phyloP scores from a whole-genome alignment of 805 yeast genomes.

The Schizosaccharomyces pombe region ASM294v3 CU329670.1:4221501-4222000 shows the following conservation, averaged over 20 bases:
- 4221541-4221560: conserved; percentile 85
- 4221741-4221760: background rate
- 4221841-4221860: background rate
- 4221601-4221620: conserved; percentile 69
- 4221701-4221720: conserved; percentile 46
- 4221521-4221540: conserved; percentile 45
- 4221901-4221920: background rate
- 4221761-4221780: background rate
- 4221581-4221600: conserved; percentile 53
- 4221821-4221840: background rate
- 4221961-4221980: background rate
- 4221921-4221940: background rate
- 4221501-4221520: conserved; percentile 52
- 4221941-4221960: background rate
- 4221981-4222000: background rate
- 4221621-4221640: conserved; percentile 52
- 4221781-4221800: background rate
- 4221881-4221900: background rate
- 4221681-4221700: conserved; percentile 78
- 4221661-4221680: conserved; percentile 77
- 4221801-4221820: background rate
- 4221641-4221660: conserved; percentile 57
- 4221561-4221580: conserved; percentile 80
- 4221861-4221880: background rate
- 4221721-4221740: background rate